phyloP scores from a whole-genome alignment of 2,329 filamentous ascomycete genomes.

The Xylariales sp. region DNA sequence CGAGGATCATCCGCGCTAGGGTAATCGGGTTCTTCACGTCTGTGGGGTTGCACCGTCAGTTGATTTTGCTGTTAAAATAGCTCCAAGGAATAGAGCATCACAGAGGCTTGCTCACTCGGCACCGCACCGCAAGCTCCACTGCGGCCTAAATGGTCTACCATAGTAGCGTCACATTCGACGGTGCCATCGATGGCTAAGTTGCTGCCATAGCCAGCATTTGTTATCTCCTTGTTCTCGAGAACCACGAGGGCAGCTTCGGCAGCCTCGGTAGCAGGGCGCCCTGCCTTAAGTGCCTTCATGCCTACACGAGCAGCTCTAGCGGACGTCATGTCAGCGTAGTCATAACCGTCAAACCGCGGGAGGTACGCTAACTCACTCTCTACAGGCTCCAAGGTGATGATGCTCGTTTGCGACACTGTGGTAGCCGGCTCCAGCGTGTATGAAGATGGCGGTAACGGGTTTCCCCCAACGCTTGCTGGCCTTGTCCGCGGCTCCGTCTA shows the following conservation, averaged over 20 bases:
- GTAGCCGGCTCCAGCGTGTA: constrained; percentile 95
- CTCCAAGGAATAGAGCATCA: constrained; percentile 37
- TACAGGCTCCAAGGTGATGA: constrained; percentile 86
- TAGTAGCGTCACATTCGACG: constrained; percentile 93
- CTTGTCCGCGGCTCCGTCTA: constrained; percentile 58
- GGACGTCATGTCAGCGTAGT: constrained; percentile 17
- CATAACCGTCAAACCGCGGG: neutral
- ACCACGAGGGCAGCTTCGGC: constrained; percentile 89
- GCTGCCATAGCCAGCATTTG: constrained; percentile 95
- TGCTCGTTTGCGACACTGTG: constrained; percentile 89
- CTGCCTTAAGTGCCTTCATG: constrained; percentile 83
- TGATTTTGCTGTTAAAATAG: neutral
- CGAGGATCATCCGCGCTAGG: constrained; percentile 84
- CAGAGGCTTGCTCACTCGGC: constrained; percentile 71
- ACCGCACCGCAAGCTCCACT: constrained; percentile 95
- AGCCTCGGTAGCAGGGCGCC: constrained; percentile 85
- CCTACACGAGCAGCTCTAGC: constrained; percentile 82
- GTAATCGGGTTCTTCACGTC: constrained; percentile 94
- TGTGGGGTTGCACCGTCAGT: constrained; percentile 51
- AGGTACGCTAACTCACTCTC: constrained; percentile 72
- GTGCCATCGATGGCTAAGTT: constrained; percentile 90
- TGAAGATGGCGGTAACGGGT: constrained; percentile 76
- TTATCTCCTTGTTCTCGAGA: constrained; percentile 94
- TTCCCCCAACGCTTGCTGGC: constrained; percentile 49
- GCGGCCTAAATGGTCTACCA: constrained; percentile 89